Percentiles rank a stretch among this genome's conserved stretches.
These are phyloP conservation scores for Sarocladiaceae sp. DNA, from an alignment of 2,329 filamentous ascomycete genomes.

Conservation along the genomic window DNA sequence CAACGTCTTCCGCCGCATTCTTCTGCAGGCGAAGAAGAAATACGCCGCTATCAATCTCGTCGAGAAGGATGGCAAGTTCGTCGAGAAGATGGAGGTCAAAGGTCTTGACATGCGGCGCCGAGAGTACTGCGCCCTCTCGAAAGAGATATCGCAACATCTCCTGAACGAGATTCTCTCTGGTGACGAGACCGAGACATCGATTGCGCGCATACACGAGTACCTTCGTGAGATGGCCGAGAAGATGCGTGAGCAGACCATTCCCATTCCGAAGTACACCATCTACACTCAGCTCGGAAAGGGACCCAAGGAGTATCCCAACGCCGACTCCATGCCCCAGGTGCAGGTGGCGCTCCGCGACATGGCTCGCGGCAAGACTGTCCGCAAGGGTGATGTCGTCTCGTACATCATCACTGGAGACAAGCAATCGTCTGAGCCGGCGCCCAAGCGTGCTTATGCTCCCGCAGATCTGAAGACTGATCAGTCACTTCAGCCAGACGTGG, in stretches of 20 bases:
- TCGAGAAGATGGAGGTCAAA: constrained; percentile 96
- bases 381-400: constrained; percentile 91
- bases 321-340: constrained; percentile 91
- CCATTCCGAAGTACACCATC: constrained; percentile 87
- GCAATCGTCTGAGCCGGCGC: constrained; percentile 60
- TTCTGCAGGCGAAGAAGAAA: constrained; percentile 98
- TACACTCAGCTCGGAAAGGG: constrained; percentile 95
- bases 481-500: constrained; percentile 78
- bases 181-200: constrained; percentile 80
- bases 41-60: constrained; percentile 95
- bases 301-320: constrained; percentile 89
- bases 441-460: constrained; percentile 83
- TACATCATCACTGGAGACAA: constrained; percentile 84
- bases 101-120: constrained; percentile 96
- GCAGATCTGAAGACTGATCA: constrained; percentile 75
- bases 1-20: constrained; percentile 87
- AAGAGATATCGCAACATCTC: constrained; percentile 85
- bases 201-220: constrained; percentile 89
- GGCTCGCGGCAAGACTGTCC: constrained; percentile 77
- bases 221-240: constrained; percentile 75
- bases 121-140: constrained; percentile 93
- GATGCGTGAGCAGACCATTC: constrained; percentile 76
- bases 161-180: constrained; percentile 94
- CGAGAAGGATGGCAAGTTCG: constrained; percentile 79
- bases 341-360: constrained; percentile 89